Evolutionary conservation across 2,329 filamentous ascomycete species (phyloP).

Genomic region (Penicillium palitans): DNA sequence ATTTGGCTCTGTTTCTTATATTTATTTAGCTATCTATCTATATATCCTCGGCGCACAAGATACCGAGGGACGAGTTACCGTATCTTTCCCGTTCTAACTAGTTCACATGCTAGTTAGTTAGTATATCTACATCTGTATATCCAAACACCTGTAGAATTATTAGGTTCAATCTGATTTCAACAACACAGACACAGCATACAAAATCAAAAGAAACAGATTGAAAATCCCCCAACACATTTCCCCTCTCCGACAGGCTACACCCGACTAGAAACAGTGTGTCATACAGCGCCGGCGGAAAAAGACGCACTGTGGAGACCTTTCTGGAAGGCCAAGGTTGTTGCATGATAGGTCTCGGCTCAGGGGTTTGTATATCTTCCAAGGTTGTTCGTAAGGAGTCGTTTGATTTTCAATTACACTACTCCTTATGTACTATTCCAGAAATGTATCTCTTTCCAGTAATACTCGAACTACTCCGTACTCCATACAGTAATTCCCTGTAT

Average conservation of each 20-base stretch:
- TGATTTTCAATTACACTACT: background rate
- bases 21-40: background rate
- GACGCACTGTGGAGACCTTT: constrained; percentile 24
- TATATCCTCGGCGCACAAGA: constrained; percentile 4
- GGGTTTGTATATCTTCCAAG: background rate
- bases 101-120: background rate
- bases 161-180: background rate
- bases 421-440: no score
- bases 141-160: background rate
- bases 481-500: background rate
- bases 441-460: no score
- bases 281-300: constrained; percentile 26
- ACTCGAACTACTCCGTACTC: no score
- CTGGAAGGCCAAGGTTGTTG: constrained; percentile 10
- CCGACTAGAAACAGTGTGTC: constrained; percentile 22
- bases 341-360: constrained; percentile 3
- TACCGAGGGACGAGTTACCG: background rate
- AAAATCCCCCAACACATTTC: background rate
- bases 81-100: background rate
- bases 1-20: background rate
- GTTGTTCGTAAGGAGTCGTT: background rate
- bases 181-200: background rate
- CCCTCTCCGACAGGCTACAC: constrained; percentile 18
- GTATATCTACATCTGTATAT: background rate
- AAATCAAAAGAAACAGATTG: background rate